Evolutionary conservation across 805 yeast genomes (phyloP), one percentile per base, ranked within the genome.

Genomic region (Lachancea fermentati): DNA sequence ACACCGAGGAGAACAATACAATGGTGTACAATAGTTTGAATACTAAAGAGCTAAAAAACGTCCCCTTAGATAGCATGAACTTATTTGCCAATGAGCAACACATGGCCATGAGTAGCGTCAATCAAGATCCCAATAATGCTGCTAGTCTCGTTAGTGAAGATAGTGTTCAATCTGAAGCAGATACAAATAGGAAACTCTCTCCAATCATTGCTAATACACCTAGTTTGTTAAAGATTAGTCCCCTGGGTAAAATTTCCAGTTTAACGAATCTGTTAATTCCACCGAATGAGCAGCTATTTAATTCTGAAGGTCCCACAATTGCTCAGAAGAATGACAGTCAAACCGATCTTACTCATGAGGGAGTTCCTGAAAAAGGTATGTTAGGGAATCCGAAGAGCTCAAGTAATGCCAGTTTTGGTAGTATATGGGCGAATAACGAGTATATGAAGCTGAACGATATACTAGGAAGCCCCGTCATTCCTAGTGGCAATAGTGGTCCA

Each of bases 391-490:
- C 14, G 30, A 25, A 9, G 14, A 14, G 29, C 7, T 9, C 22
- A n/a, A 13, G 13, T 30, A 14, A n/a, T 14, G 9, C 36, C 13
- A 43, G 47, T 13, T 74, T 79, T 32, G 72, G 78, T 14, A 77
- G 63, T 64, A 75, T 44, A 70, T 79, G 69, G 83, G 80, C 39
- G 67, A 76, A 51, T 19, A 50, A 48, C 18, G 60, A 55, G 36
- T 51, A 55, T 26, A 47, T 47, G 45, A 51, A 50, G 31, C 30
- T 57, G 19, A 51, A 52, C 19, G 50, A 52, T 37, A 40, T 55
- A 9, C 34, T 54, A 3, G 36, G 41, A 2, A 34, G 33, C 11
- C 37, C 42, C 5, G 22, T 9, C n/a, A 14, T 17, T 5, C n/a
- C 12, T n/a, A 14, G 7, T 8, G n/a, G n/a, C 19, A 7, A 7